Base-by-base conservation (phyloP, 306 rosid species). In the Fragaria nilgerrensis region DNA sequence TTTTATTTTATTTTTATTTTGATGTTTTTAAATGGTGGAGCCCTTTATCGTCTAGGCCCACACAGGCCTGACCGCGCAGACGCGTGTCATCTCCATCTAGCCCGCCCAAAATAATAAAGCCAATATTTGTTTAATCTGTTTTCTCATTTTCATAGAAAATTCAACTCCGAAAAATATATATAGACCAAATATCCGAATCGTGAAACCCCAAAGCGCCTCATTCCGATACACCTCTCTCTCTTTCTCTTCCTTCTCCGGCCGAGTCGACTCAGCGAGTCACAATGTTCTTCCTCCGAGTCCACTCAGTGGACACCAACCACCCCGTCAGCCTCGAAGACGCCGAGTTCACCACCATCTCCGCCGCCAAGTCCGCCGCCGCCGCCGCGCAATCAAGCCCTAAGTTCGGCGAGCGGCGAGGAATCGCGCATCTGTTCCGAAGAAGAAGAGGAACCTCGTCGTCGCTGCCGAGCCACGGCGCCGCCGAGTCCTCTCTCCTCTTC, bases 271-370 rank as follows among this genome's bases (percentile, higher is more conserved):
- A 62, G 41, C 77, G 72, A 39, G 59, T 68, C 85, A 76, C 76
- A 68, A 95, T 95, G 99, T 88, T 92, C 85, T 87, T 89, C 81
- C 89, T 95, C 75, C 90, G 90, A 85, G 90, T 95, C 23, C 97
- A 95, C 87, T 88, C 97, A 5, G 97, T 91, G 29, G 99, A 95
- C 73, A 32, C 86, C 56, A 91, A 87, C n/a, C 88, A 84, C 48
- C 83, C 89, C 59, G 82, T 92, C 1, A 58, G 77, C 56, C 72
- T 83, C 47, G 82, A 74, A 49, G 72, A 49, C 75, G 68, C 90
- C 45, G 77, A 85, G 77, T 49, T 73, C 83, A 47, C 70, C 74
- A 74, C 86, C 72, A 61, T 83, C 43, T 69, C 77, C 68, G 55
- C 81, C 43, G 22, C 70, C 71, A 14, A 62, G 52, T 5, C 37